Percentiles rank a stretch among this genome's conserved stretches.
phyloP scores from a whole-genome alignment of 2,329 filamentous ascomycete genomes.

The Penicillium sp. region DNA sequence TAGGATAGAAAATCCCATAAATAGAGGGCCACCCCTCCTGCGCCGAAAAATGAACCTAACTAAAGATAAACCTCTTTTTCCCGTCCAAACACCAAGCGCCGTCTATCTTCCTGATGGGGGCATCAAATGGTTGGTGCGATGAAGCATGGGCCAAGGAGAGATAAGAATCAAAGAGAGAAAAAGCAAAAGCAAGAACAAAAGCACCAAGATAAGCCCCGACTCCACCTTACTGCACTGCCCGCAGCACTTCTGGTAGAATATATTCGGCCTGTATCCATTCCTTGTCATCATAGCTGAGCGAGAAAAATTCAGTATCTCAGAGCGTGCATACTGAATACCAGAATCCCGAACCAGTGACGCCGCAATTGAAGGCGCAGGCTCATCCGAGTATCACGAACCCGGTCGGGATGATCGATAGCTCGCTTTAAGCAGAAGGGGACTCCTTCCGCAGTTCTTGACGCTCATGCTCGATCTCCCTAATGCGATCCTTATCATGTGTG shows the following conservation, averaged over 20 bases:
- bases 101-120: slow-evolving; percentile 2
- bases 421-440: neutral
- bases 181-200: slow-evolving; percentile 15
- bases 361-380: neutral
- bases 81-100: slow-evolving; percentile 18
- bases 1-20: slow-evolving; percentile 8
- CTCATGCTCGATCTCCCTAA: slow-evolving; percentile 30
- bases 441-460: slow-evolving; percentile 22
- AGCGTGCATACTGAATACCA: neutral
- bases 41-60: slow-evolving; percentile 2
- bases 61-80: neutral
- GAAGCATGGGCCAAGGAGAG: slow-evolving; percentile 7
- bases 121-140: neutral
- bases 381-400: too few species aligned
- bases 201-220: slow-evolving; percentile 14
- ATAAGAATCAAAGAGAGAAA: slow-evolving; percentile 9
- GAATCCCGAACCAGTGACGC: neutral
- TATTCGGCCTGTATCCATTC: neutral
- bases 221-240: slow-evolving; percentile 13
- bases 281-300: neutral
- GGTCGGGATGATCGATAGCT: too few species aligned
- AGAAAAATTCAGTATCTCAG: neutral
- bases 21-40: slow-evolving; percentile 3
- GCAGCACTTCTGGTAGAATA: slow-evolving; percentile 20
- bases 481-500: slow-evolving; percentile 32